Base-by-base conservation (phyloP, 2,329 filamentous ascomycete genomes). In the Dothidotthia symphoricarpi region DNA sequence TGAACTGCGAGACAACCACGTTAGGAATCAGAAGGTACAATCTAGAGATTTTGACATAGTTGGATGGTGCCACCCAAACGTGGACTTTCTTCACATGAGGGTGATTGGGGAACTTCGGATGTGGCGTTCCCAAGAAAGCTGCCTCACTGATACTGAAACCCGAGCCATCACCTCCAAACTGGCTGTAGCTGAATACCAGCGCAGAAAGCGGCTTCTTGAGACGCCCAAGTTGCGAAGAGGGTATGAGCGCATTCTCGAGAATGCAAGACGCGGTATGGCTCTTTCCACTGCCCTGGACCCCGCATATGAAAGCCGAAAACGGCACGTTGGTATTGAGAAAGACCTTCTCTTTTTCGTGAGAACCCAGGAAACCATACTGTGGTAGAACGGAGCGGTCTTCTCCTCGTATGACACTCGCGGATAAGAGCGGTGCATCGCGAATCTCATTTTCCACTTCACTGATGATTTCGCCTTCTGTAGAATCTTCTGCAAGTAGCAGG, bases 281-380 rank as follows among this genome's bases (percentile, higher is more conserved):
- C 51, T 83, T 83, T 0, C 81, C 81, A 28, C 74, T 76, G 0
- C 80, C 81, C 50, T 83, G 80, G 1, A 75, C 75, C 1, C 81
- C 81, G 42, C 81, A 84, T 13, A 84, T 77, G 54, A 83, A 83
- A 0, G 73, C 68, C 0, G 78, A 81, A 47, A 72, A 78, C 0
- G 80, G 80, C 0, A 71, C 67, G 16, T 78, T 73, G 2, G 74
- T 73, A 46, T 82, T 82, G n/a, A 75, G 53, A 17, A 75, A 69
- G 1, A 78, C 47, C 16, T 45, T n/a, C 2, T 9, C 11, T 2
- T 5, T 1, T 5, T 6, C 3, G 3, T 34, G 14, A 12, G 24
- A 31, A 2, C 45, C 45, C 2, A 51, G 27, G 6, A 49, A 26
- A 5, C 45, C 49, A 27, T 39, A 51, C 14, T 51, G 49, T 12